Percentiles rank a stretch among this genome's conserved stretches.
Conservation (phyloP, 2,329 filamentous ascomycete species). For the Pezicula rhizophila region DNA sequence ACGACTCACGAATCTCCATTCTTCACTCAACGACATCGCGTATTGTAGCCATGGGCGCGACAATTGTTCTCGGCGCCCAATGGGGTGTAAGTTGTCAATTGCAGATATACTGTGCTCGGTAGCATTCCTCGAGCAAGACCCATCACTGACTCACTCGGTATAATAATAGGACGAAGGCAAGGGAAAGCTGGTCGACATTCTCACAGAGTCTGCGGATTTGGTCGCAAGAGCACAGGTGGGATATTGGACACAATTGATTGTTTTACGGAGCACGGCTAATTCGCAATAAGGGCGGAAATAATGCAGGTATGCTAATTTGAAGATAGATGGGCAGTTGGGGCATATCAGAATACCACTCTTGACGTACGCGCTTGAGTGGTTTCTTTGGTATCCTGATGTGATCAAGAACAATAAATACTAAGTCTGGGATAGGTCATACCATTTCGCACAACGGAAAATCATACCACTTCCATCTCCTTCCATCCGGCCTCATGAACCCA, state of each 20-base stretch:
- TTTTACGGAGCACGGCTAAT: background rate
- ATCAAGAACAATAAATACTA: too few species aligned
- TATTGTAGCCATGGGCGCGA: too few species aligned
- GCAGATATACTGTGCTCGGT: too few species aligned
- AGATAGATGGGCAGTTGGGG: too few species aligned
- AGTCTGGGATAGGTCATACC: background rate
- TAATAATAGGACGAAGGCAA: background rate
- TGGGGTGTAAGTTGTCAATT: too few species aligned
- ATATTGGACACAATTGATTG: background rate
- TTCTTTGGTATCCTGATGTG: too few species aligned
- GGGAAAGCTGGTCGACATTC: background rate
- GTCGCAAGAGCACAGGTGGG: background rate
- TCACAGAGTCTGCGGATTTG: background rate
- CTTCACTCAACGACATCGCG: too few species aligned
- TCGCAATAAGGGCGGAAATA: constrained; percentile 46
- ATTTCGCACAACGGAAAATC: background rate
- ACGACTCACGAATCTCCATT: too few species aligned
- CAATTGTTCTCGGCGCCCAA: too few species aligned
- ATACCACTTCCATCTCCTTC: constrained; percentile 45
- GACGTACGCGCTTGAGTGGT: too few species aligned
- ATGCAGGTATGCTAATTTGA: constrained; percentile 32
- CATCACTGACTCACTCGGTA: background rate
- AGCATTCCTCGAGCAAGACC: too few species aligned
- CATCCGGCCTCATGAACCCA: constrained; percentile 67
- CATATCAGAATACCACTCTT: too few species aligned